Conservation (phyloP, 2,329 filamentous ascomycete genomes). For the Ophiostoma sp. region DNA sequence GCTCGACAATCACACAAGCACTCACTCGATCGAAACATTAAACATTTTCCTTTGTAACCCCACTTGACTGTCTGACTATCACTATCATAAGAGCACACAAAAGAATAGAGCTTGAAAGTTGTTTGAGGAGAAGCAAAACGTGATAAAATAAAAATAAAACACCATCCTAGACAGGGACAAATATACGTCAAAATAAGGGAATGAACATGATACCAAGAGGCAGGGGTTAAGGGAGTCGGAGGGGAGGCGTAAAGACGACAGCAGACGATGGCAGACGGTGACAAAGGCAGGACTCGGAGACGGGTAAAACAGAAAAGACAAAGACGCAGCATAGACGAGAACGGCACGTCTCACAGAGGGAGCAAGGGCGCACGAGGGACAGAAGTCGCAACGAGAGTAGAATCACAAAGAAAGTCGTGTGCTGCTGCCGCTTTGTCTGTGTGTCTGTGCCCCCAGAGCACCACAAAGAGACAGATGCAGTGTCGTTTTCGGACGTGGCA, state of each 20-base stretch:
- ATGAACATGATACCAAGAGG: neutral
- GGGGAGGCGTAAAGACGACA: neutral
- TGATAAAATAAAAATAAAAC: constrained; percentile 13
- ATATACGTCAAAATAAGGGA: constrained; percentile 16
- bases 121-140: constrained; percentile 8
- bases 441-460: neutral
- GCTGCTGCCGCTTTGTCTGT: constrained; percentile 1
- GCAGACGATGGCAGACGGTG: neutral
- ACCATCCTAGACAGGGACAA: constrained; percentile 22
- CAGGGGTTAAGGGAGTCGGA: neutral
- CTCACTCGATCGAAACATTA: neutral
- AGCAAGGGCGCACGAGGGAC: neutral
- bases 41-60: neutral
- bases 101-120: constrained; percentile 19
- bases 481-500: constrained; percentile 17
- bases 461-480: neutral
- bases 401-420: neutral
- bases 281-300: neutral
- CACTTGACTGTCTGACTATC: constrained; percentile 8
- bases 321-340: neutral
- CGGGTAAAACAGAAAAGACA: constrained; percentile 2
- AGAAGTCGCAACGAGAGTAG: neutral
- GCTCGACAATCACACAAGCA: neutral
- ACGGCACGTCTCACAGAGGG: neutral
- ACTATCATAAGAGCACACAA: constrained; percentile 12